phyloP scores from a whole-genome alignment of 306 rosid genomes.

The Dryas alaskensis region DNA sequence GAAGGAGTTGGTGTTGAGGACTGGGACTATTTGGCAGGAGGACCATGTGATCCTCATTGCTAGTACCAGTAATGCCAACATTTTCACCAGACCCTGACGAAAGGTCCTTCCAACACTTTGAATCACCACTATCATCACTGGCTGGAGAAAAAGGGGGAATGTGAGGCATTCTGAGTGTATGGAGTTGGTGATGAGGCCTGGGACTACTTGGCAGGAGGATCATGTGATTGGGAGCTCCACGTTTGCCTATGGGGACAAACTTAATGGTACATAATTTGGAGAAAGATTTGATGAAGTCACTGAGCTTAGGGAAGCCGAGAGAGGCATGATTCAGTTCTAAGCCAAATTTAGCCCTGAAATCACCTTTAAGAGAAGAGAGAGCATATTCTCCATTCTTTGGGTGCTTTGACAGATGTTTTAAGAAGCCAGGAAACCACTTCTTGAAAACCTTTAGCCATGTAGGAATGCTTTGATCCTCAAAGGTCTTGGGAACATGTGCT shows the following conservation, averaged over 20 bases:
- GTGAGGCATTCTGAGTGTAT: neutral
- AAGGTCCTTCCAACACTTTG: conserved; percentile 12
- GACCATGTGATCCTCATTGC: too few species aligned
- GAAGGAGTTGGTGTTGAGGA: too few species aligned
- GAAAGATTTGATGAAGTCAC: conserved; percentile 39
- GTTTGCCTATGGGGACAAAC: conserved; percentile 23
- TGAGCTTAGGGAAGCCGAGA: conserved; percentile 42
- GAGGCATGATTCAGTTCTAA: conserved; percentile 38
- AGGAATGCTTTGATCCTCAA: conserved; percentile 21
- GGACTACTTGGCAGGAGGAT: conserved; percentile 27
- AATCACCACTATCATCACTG: conserved; percentile 3
- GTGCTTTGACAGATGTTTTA: conserved; percentile 25
- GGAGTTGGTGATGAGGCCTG: conserved; percentile 15
- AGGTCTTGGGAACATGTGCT: neutral
- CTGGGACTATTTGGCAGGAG: too few species aligned
- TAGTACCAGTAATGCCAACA: too few species aligned
- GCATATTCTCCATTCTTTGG: conserved; percentile 35
- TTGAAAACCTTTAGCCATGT: conserved; percentile 39
- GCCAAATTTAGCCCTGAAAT: conserved; percentile 34
- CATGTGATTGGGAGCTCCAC: conserved; percentile 35
- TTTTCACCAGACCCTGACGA: neutral
- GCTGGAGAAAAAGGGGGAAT: neutral
- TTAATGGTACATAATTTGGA: conserved; percentile 28
- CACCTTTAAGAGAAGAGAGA: conserved; percentile 43
- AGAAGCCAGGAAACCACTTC: conserved; percentile 41